Evolutionary conservation across 257 asterid genomes (phyloP).

Genomic region (Scutellaria baicalensis): DNA sequence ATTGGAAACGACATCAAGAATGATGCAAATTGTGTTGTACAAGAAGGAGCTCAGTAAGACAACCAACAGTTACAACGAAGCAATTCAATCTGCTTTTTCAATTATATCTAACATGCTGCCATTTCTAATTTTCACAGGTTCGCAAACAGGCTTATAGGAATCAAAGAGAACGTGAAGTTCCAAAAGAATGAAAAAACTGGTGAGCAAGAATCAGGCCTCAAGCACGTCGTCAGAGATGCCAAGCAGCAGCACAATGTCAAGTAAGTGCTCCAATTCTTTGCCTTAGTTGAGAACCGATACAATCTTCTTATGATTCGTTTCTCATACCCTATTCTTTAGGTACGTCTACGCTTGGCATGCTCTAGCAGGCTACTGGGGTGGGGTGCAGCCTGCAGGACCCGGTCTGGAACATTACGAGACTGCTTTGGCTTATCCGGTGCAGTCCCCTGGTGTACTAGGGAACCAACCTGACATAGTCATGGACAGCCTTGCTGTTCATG

Average conservation of each 20-base stretch:
- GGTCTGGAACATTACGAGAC: constrained; percentile 89
- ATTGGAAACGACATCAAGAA: constrained; percentile 65
- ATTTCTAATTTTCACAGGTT: constrained; percentile 45
- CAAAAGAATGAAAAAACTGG: constrained; percentile 38
- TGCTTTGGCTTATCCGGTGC: constrained; percentile 80
- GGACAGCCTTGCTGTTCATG: constrained; percentile 94
- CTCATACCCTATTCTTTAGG: constrained; percentile 17
- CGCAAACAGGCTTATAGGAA: constrained; percentile 79
- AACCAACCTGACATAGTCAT: constrained; percentile 96
- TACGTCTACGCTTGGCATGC: constrained; percentile 90
- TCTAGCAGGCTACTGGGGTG: constrained; percentile 98
- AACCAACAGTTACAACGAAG: background rate
- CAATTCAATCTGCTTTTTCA: background rate
- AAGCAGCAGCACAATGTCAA: constrained; percentile 59
- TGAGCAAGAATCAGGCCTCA: constrained; percentile 58
- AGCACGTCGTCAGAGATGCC: constrained; percentile 62
- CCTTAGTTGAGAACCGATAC: background rate
- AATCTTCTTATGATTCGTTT: background rate
- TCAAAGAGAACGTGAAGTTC: constrained; percentile 77
- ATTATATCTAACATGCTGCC: background rate
- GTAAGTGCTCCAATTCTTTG: constrained; percentile 30
- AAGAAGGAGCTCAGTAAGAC: constrained; percentile 82
- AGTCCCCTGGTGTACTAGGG: constrained; percentile 86
- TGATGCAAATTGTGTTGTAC: constrained; percentile 57
- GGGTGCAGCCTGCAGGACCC: constrained; percentile 82